Percentiles rank a stretch among this genome's conserved stretches.
phyloP scores from a whole-genome alignment of 257 asterid species.

The Nyctanthes arbortristis region DNA sequence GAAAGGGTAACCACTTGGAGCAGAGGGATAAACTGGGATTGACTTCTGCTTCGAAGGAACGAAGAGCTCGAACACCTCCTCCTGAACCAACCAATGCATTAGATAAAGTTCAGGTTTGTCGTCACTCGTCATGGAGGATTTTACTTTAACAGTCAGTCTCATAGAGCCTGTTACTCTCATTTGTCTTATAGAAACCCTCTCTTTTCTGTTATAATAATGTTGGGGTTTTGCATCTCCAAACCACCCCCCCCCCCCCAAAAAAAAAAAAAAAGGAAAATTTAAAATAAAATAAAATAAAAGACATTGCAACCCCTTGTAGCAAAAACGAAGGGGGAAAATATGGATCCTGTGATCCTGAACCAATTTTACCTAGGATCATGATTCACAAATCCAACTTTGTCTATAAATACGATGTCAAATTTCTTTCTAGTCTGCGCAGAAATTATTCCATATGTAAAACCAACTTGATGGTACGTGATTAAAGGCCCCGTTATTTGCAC shows the following conservation, averaged over 20 bases:
- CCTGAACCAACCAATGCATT: constrained; percentile 69
- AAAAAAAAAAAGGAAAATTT: too few relatives aligned
- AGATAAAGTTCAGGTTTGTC: constrained; percentile 89
- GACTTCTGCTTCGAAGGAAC: constrained; percentile 60
- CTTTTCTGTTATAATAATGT: background rate
- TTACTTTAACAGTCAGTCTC: constrained; percentile 15
- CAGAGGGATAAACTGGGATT: constrained; percentile 85
- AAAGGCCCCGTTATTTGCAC: too few relatives aligned
- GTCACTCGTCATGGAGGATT: constrained; percentile 1
- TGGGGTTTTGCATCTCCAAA: background rate
- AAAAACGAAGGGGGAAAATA: too few relatives aligned
- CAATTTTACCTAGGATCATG: background rate
- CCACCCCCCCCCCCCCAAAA: too few relatives aligned
- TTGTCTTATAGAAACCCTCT: background rate
- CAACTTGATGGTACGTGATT: background rate
- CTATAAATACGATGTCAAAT: background rate
- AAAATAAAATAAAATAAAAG: too few relatives aligned
- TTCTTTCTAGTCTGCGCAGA: background rate
- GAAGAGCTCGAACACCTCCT: constrained; percentile 42
- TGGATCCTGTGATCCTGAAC: background rate
- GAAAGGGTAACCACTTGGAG: constrained; percentile 81
- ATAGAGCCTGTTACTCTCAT: background rate
- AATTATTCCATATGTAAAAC: background rate
- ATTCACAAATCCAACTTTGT: background rate
- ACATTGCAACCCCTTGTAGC: too few relatives aligned